These are phyloP conservation scores for Neonectria ditissima DNA, from an alignment of 2,329 filamentous ascomycete genomes.

Conservation along the genomic window DNA sequence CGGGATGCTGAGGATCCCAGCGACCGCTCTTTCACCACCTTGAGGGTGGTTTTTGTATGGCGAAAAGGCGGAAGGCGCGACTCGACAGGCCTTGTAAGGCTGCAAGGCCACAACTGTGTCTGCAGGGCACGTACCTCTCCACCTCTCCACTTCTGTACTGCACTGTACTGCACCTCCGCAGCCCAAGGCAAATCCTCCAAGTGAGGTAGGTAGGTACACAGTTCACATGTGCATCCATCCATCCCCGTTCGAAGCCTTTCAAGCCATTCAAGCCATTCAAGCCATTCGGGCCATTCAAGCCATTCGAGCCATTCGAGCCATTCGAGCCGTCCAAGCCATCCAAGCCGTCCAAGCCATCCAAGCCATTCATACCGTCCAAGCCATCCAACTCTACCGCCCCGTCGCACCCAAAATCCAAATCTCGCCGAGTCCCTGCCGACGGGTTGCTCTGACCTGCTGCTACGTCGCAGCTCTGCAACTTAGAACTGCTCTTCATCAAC, in stretches of 20 bases:
- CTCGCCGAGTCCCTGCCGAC: constrained; percentile 24
- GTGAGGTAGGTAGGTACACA: too few species aligned
- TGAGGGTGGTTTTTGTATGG: constrained; percentile 34
- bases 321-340: neutral
- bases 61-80: constrained; percentile 44
- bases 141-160: too few species aligned
- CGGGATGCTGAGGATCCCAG: constrained; percentile 27
- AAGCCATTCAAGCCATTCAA: neutral
- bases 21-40: constrained; percentile 37
- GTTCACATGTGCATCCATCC: neutral
- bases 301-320: neutral
- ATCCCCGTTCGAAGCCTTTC: neutral
- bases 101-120: constrained; percentile 12
- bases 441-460: neutral
- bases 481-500: neutral
- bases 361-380: neutral
- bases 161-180: too few species aligned
- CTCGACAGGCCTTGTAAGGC: constrained; percentile 6
- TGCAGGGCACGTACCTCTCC: neutral
- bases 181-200: neutral
- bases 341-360: neutral
- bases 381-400: neutral
- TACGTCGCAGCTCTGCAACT: neutral
- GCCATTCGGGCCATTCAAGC: neutral
- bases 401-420: constrained; percentile 12